phyloP scores from a whole-genome alignment of 331 rosid species.

The Prunus yedoensis region DNA sequence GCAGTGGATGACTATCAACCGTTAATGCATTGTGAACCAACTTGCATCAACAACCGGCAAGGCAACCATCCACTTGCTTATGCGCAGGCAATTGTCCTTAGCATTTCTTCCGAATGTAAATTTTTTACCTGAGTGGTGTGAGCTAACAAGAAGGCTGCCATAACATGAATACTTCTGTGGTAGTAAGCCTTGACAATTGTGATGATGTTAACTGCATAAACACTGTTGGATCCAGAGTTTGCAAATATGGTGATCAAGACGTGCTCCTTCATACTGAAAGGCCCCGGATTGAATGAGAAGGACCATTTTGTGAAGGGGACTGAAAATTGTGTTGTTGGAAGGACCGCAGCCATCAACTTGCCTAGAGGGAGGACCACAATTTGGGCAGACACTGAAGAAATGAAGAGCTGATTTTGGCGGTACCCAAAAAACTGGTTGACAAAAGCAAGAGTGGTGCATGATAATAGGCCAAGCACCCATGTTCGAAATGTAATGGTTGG shows the following conservation, averaged over 20 bases:
- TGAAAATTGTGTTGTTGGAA: slow-evolving; percentile 15
- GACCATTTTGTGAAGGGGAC: slow-evolving; percentile 28
- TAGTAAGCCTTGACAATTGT: slow-evolving; percentile 47
- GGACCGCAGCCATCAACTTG: slow-evolving; percentile 31
- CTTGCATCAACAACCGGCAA: no score
- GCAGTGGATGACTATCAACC: no score
- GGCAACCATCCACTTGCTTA: no score
- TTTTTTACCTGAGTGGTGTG: slow-evolving; percentile 37
- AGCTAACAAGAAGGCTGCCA: slow-evolving; percentile 33
- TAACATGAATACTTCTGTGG: slow-evolving; percentile 18
- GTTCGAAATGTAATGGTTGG: slow-evolving; percentile 38
- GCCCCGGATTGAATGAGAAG: slow-evolving; percentile 44
- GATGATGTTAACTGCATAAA: slow-evolving; percentile 34
- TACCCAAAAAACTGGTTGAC: slow-evolving; percentile 42
- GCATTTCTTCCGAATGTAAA: no score
- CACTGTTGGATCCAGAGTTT: slow-evolving; percentile 35
- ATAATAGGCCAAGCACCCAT: slow-evolving; percentile 38
- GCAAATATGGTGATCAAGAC: slow-evolving; percentile 49
- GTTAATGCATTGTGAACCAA: no score
- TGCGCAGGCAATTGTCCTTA: no score
- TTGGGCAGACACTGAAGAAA: slow-evolving; percentile 38
- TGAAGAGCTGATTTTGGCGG: slow-evolving; percentile 30
- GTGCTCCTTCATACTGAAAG: slow-evolving; percentile 45
- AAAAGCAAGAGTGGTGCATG: slow-evolving; percentile 34
- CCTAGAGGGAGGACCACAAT: slow-evolving; percentile 41